A percentile compares a stretch with the other conserved stretches of the same genome.
phyloP scores from a whole-genome alignment of 768 basidiomycete genomes.

The Albatrellus ellisii region DNA sequence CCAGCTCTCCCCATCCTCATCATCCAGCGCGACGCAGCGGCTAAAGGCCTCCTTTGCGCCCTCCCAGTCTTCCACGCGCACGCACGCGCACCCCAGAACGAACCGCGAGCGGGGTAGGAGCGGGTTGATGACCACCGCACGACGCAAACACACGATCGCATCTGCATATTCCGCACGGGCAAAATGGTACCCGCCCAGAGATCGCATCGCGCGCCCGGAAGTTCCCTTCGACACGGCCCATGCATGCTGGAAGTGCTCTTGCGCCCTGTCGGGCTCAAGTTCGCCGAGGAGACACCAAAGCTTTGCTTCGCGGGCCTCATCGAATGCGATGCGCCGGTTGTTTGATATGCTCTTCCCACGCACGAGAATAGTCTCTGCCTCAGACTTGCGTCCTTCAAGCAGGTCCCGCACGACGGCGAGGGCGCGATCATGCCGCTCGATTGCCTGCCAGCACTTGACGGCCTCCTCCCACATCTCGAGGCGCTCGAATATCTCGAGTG shows the following conservation, averaged over 20 bases:
- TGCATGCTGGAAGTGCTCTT: constrained; percentile 66
- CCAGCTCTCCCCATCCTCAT: constrained; percentile 98
- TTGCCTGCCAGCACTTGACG: constrained; percentile 71
- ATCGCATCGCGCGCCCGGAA: constrained; percentile 85
- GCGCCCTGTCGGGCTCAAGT: constrained; percentile 60
- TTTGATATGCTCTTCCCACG: constrained; percentile 40
- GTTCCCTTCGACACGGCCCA: constrained; percentile 74
- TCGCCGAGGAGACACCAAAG: constrained; percentile 94
- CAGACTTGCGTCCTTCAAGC: constrained; percentile 72
- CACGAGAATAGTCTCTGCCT: constrained; percentile 58
- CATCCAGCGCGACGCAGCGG: constrained; percentile 82
- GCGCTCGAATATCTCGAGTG: constrained; percentile 86
- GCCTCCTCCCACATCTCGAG: constrained; percentile 99
- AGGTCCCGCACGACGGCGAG: constrained; percentile 75
- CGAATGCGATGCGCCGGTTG: constrained; percentile 31
- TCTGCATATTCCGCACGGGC: constrained; percentile 46
- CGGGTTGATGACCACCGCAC: constrained; percentile 82
- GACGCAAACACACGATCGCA: constrained; percentile 52
- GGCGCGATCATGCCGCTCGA: constrained; percentile 72
- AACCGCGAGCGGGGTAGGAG: constrained; percentile 87
- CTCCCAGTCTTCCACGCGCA: constrained; percentile 75
- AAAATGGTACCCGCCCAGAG: constrained; percentile 78
- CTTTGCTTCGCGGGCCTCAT: constrained; percentile 72
- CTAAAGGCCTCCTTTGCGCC: constrained; percentile 74
- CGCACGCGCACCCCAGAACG: constrained; percentile 83